These are phyloP conservation scores for Nothomitra cinnamomea DNA, from an alignment of 2,329 filamentous ascomycete genomes.

Conservation along the genomic window DNA sequence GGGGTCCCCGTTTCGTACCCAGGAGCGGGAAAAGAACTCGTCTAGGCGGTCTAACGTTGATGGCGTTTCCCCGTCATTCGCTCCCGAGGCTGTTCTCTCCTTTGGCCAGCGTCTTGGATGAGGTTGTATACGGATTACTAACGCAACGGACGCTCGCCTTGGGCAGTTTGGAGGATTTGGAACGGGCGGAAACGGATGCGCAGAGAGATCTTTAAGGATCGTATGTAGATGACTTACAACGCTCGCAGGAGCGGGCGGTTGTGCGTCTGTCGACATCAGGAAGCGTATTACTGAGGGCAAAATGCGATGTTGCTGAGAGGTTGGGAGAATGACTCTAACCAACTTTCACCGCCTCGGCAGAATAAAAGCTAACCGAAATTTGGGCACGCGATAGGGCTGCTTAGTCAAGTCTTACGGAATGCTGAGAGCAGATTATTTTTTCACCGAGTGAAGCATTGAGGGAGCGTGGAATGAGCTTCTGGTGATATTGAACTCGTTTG, in stretches of 20 bases:
- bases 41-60: slow-evolving; percentile 28
- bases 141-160: slow-evolving; percentile 47
- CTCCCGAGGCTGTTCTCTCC: background rate
- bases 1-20: slow-evolving; percentile 48
- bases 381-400: no score
- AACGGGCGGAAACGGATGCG: slow-evolving; percentile 30
- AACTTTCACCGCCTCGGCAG: no score
- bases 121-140: slow-evolving; percentile 46
- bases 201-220: slow-evolving; percentile 8
- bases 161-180: slow-evolving; percentile 31
- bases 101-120: slow-evolving; percentile 12
- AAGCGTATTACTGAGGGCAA: background rate
- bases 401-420: no score
- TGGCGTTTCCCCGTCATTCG: background rate
- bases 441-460: no score
- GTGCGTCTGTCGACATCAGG: background rate
- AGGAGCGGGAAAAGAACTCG: slow-evolving; percentile 44
- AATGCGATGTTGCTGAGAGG: background rate
- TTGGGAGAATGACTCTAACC: no score
- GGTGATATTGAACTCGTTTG: no score
- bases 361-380: no score
- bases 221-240: background rate
- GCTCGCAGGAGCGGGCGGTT: background rate
- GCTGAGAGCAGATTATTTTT: no score
- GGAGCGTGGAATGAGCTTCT: no score